Percentiles rank a stretch among this genome's conserved stretches.
phyloP scores from a whole-genome alignment of 805 yeast species.

The Barnettozyma californica region DNA sequence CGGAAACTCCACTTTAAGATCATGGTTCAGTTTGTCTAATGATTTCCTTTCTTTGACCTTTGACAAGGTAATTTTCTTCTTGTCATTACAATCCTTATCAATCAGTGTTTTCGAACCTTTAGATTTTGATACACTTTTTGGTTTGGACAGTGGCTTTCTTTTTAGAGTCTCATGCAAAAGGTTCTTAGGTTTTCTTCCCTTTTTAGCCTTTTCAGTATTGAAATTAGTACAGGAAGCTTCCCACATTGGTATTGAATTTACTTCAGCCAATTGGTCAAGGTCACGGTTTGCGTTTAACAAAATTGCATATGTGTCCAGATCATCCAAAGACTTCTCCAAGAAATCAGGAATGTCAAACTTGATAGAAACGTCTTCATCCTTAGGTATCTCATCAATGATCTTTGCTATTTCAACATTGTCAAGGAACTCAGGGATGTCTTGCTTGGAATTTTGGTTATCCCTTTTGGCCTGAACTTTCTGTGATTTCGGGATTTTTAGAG shows the following conservation, averaged over 20 bases:
- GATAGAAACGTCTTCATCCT: background rate
- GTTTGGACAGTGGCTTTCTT: background rate
- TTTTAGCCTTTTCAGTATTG: conserved; percentile 8
- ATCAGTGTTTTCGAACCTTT: background rate
- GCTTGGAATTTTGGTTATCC: background rate
- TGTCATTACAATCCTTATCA: background rate
- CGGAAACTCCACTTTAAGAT: conserved; percentile 1
- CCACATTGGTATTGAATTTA: background rate
- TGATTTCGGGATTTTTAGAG: background rate
- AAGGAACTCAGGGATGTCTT: background rate
- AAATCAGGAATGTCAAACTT: background rate
- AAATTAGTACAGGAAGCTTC: background rate
- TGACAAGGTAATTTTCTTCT: background rate
- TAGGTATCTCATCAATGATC: background rate
- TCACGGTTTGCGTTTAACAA: conserved; percentile 17
- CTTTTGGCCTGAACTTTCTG: background rate
- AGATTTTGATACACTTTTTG: background rate
- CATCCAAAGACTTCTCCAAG: conserved; percentile 12
- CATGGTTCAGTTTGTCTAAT: background rate
- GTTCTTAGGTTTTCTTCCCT: background rate
- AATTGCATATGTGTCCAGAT: conserved; percentile 21
- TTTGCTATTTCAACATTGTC: background rate
- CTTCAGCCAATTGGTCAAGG: conserved; percentile 4
- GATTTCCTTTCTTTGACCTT: conserved; percentile 1
- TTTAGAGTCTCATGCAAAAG: background rate